A percentile compares a stretch with the other conserved stretches of the same genome.
Conservation (phyloP, 140 eudicot genomes). For the Senecio squalidus region DNA sequence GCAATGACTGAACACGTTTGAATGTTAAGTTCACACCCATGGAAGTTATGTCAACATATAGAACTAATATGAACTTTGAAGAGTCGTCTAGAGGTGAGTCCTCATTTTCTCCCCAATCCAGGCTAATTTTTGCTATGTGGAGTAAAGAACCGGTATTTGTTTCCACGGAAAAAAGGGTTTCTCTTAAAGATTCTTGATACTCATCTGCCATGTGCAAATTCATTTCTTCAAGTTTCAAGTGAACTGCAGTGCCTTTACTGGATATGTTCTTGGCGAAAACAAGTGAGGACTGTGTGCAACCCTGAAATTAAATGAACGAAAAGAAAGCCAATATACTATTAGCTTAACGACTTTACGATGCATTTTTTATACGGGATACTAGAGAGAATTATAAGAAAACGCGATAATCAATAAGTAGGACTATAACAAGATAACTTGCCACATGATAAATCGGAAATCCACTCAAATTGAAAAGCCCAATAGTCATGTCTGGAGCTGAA, state of each 20-base stretch:
- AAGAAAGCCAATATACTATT: background rate
- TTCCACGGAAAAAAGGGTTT: constrained; percentile 78
- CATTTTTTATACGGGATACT: no score
- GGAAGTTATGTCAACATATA: constrained; percentile 77
- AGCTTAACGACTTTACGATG: no score
- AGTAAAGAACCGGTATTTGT: constrained; percentile 72
- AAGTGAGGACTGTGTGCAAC: constrained; percentile 92
- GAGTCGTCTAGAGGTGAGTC: constrained; percentile 62
- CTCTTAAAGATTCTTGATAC: constrained; percentile 85
- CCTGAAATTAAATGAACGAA: constrained; percentile 43
- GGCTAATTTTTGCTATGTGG: constrained; percentile 81
- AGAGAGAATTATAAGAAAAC: background rate
- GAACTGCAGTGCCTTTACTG: constrained; percentile 69
- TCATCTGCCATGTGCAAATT: constrained; percentile 93
- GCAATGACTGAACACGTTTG: constrained; percentile 80
- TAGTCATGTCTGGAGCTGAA: constrained; percentile 96
- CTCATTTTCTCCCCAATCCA: constrained; percentile 86
- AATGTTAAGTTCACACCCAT: constrained; percentile 79
- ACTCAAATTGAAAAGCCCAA: constrained; percentile 56
- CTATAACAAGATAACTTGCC: constrained; percentile 19
- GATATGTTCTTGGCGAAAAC: constrained; percentile 91
- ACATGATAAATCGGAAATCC: constrained; percentile 80
- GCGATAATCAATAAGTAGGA: background rate
- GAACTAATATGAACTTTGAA: constrained; percentile 42
- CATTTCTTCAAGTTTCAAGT: constrained; percentile 89